These are phyloP conservation scores for Pharnaceum exiguum DNA, from an alignment of 148 eudicot species.

Conservation along the genomic window DNA sequence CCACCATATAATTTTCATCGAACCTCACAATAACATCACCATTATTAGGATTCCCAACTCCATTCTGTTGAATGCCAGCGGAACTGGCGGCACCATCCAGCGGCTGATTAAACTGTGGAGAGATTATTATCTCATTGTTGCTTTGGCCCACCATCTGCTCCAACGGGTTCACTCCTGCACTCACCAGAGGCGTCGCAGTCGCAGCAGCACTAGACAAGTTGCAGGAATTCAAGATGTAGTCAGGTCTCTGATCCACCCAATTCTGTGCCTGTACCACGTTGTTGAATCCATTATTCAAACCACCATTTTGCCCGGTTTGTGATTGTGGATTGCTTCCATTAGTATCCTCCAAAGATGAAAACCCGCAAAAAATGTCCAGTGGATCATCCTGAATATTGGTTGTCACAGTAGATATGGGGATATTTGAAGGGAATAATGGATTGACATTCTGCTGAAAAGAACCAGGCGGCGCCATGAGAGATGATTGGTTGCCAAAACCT, in stretches of 20 bases:
- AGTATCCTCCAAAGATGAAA: slow-evolving; percentile 36
- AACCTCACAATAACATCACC: slow-evolving; percentile 30
- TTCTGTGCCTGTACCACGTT: slow-evolving; percentile 23
- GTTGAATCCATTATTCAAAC: slow-evolving; percentile 4
- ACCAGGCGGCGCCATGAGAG: background rate
- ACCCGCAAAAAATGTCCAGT: slow-evolving; percentile 27
- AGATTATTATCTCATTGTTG: slow-evolving; percentile 17
- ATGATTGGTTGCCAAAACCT: slow-evolving; percentile 7
- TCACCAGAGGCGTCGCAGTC: slow-evolving; percentile 23
- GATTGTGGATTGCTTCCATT: slow-evolving; percentile 21
- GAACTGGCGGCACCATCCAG: slow-evolving; percentile 31
- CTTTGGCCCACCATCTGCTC: slow-evolving; percentile 26
- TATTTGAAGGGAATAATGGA: background rate
- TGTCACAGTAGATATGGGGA: slow-evolving; percentile 9
- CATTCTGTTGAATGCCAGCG: slow-evolving; percentile 25
- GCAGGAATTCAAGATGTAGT: slow-evolving; percentile 23
- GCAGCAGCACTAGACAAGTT: slow-evolving; percentile 21
- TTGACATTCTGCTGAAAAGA: slow-evolving; percentile 4
- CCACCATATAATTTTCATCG: slow-evolving; percentile 38
- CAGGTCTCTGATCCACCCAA: slow-evolving; percentile 33
- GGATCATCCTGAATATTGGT: slow-evolving; percentile 22
- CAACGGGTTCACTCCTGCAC: slow-evolving; percentile 18
- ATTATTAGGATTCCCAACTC: slow-evolving; percentile 25
- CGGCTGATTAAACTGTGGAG: slow-evolving; percentile 15
- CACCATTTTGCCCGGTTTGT: background rate